Base-by-base conservation (phyloP, 257 asterid genomes). In the Capsicum chinense region DNA sequence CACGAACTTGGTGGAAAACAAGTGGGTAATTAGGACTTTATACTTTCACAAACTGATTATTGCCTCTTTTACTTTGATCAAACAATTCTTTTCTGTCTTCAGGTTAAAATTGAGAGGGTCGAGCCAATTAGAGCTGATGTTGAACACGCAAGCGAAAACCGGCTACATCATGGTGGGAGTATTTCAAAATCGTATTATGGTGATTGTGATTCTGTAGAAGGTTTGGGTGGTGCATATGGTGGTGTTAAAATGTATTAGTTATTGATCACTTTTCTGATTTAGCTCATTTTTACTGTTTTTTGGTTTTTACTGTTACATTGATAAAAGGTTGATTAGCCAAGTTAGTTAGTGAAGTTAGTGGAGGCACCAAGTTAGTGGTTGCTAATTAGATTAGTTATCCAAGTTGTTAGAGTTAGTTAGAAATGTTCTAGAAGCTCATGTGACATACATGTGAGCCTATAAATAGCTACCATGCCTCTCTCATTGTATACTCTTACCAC, bases 41-140 rank as follows among this genome's bases (percentile, higher is more conserved):
- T 81, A 63, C 50, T 14, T 37, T 15, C 9, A 10, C 9, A 3
- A 48, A 73, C 58, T 73, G 80, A 73, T 73, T 48, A 15, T 73
- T 26, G 37, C 42, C 42, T 52, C 59, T 48, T 81, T 58, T 19
- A 33, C 56, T 74, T 13, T 47, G 21, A 16, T 50, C 0, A n/a
- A 89, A 85, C 83, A 92, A 89, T 14, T 56, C 14, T 56, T 56
- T 56, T 87, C 91, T 83, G 0, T 90, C 89, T 71, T 85, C 92
- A 96, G 99, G 98, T 96, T 16, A 98, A 96, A 86, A 92, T 96
- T 76, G 94, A 94, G 92, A 92, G 91, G 87, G 98, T 95, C 26
- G 97, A 96, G 89, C 98, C 98, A 39, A 97, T 95, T 89, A 88
- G 97, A 90, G 79, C 90, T 56, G 93, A 94, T 39, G 87, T 84